Base-by-base conservation (phyloP, 306 rosid species). In the Myrica gale region DNA sequence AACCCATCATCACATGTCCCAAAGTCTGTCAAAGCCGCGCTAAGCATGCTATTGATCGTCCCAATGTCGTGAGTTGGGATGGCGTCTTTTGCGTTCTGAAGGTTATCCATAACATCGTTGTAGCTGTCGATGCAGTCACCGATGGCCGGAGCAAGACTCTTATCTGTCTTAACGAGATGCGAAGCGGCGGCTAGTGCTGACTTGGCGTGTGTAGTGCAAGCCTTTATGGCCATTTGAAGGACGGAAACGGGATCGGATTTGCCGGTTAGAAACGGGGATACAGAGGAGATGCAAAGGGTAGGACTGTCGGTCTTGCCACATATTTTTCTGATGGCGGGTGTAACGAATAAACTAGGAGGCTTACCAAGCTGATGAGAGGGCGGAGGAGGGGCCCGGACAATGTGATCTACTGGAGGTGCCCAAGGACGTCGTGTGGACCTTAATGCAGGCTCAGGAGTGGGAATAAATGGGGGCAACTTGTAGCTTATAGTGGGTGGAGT, bases 11-110 rank as follows among this genome's bases (percentile, higher is more conserved):
- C 85, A 20, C 89, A 83, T 0, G 82, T 75, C 63, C 5, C 66
- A 10, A 74, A 57, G 76, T 80, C 85, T 39, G 79, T 57, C 21
- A 86, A 47, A 39, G 75, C 87, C 12, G 79, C 79, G 13, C 87
- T 83, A 11, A 86, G 72, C 87, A 83, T 75, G 74, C 45, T 54
- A 12, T 80, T 74, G 23, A 78, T 51, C 15, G 87, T 86, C 19
- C 81, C 79, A 17, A 52, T 37, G 67, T 86, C 85, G 8, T 20
- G 20, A 5, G 55, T 3, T 4, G 50, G 42, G 19, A 80, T 7
- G 1, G 87, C 83, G 8, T 54, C 69, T 71, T 20, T 20, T 9
- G 89, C 89, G 10, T 21, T 71, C 71, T 78, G 56, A 11, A 86
- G 69, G 41, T 80, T 74, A 55, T 74, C 83, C 65, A 83, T 17